Evolutionary conservation across 768 basidiomycete species (phyloP).

Genomic region (Paxillus rubicundulus): DNA sequence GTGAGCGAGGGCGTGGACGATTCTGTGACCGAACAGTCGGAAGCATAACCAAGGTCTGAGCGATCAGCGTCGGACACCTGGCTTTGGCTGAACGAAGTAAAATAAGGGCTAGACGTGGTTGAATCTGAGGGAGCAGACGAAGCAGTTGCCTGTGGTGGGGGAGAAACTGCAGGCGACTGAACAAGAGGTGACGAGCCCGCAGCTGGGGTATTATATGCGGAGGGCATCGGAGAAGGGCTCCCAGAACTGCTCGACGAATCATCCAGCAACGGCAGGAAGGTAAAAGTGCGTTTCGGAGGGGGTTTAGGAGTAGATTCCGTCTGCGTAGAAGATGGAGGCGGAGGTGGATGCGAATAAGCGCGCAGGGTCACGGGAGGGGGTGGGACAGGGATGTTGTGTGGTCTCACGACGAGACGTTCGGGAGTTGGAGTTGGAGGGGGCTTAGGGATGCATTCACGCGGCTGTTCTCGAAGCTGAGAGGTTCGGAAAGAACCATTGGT

Average conservation of each 20-base stretch:
- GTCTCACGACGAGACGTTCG: neutral
- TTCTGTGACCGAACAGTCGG: conserved; percentile 9
- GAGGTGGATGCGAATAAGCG: neutral
- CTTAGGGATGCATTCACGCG: neutral
- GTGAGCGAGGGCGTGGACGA: conserved; percentile 14
- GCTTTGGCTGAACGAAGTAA: neutral
- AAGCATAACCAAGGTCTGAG: conserved; percentile 2
- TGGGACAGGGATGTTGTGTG: conserved; percentile 12
- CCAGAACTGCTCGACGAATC: conserved; percentile 3
- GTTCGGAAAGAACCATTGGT: neutral
- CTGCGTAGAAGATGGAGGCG: neutral
- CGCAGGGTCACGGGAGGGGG: conserved; percentile 8
- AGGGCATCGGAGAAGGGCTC: neutral
- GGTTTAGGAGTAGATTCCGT: conserved; percentile 1
- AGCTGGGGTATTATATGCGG: neutral
- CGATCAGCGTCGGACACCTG: conserved; percentile 6
- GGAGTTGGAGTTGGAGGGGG: neutral
- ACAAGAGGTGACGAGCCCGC: neutral
- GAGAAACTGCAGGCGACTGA: neutral
- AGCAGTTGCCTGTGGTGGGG: neutral
- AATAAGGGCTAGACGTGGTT: neutral
- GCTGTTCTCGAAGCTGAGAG: neutral
- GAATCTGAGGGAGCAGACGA: neutral
- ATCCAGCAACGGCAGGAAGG: conserved; percentile 9
- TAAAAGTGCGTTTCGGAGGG: conserved; percentile 9